A percentile compares a stretch with the other conserved stretches of the same genome.
phyloP scores from a whole-genome alignment of 305 asterid species.

The Fraxinus baroniana region DNA sequence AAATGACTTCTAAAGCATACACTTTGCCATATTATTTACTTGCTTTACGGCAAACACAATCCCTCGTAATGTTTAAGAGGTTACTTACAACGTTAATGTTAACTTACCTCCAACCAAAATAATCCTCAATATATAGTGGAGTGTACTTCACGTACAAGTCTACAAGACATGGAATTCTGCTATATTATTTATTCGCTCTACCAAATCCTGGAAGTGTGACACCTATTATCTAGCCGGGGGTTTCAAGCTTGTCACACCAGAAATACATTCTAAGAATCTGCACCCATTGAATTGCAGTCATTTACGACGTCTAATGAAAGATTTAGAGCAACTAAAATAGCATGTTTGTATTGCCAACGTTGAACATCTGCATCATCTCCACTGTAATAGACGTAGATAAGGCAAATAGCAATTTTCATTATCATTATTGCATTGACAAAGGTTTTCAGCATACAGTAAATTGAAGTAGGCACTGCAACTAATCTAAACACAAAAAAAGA shows the following conservation, averaged over 20 bases:
- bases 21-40: background rate
- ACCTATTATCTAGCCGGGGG: background rate
- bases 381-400: background rate
- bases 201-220: background rate
- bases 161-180: background rate
- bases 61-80: background rate
- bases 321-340: background rate
- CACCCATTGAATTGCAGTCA: background rate
- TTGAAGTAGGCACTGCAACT: background rate
- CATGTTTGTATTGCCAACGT: background rate
- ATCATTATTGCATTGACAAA: conserved; percentile 6
- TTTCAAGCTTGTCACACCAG: background rate
- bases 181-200: background rate
- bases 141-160: background rate
- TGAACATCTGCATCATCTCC: background rate
- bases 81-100: background rate
- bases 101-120: background rate
- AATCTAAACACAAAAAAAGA: background rate
- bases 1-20: background rate
- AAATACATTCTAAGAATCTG: background rate
- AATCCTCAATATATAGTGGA: background rate
- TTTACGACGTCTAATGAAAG: background rate
- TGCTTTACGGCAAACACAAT: background rate
- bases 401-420: background rate
- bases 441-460: background rate